Base-by-base conservation (phyloP, 1,284 basidiomycete species). In the Cryptococcus jaspeensis region DNA sequence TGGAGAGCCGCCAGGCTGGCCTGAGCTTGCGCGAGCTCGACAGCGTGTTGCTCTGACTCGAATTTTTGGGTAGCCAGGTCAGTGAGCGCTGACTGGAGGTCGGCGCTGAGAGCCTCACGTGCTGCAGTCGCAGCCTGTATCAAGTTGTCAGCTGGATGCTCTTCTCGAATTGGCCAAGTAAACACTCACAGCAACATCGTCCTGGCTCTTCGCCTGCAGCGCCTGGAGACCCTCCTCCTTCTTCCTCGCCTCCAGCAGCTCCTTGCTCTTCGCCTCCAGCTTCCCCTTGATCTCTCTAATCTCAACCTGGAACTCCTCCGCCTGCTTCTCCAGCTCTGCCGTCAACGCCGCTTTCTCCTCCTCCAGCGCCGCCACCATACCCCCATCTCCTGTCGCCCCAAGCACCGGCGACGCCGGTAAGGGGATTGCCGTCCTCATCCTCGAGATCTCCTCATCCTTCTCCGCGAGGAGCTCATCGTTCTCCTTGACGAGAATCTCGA, bases 361-460 rank as follows among this genome's bases (percentile, higher is more conserved):
- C 39, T 59, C 56, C 11, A 60, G 41, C 11, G 42, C 47, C 5
- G 47, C 45, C n/a, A 61, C 20, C n/a, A 35, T 15, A 18, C 43
- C 37, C 18, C 11, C 15, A 43, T 57, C 45, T 28, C 46, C 50
- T 11, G 16, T 20, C 12, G 49, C 16, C 9, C 36, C 43, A 11
- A 63, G 46, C 11, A 40, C 23, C 11, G 65, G 63, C 15, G 63
- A 61, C 37, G 41, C 53, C 39, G 56, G 64, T 22, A 61, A 41
- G 45, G 55, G 66, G 25, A 62, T 61, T 18, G 51, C 61, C n/a
- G 60, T 53, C 43, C 48, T 50, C 47, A 64, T 53, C 28, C 57
- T 42, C 5, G 46, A n/a, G n/a, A 65, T 64, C 52, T 67, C 60
- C 28, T 65, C 59, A 13, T 63, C 65, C 39, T 59, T 60, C 51